Percentiles rank a stretch among this genome's conserved stretches.
phyloP scores from a whole-genome alignment of 2,329 filamentous ascomycete species.

The Didymella arachidicola region DNA sequence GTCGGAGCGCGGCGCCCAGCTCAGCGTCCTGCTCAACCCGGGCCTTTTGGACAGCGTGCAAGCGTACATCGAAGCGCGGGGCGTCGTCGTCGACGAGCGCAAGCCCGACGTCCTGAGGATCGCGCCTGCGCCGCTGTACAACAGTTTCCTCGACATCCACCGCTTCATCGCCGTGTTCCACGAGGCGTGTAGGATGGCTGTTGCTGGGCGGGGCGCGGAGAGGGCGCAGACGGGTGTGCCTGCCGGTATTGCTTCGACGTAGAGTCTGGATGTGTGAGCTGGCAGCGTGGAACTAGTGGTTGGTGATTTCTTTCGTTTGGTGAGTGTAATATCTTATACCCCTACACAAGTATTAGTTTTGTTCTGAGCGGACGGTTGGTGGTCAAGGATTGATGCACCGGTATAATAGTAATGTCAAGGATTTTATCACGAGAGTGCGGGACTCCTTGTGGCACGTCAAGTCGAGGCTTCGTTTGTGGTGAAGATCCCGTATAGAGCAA shows the following conservation, averaged over 20 bases:
- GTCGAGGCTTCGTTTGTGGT: too few relatives aligned
- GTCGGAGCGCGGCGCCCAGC: constrained; percentile 75
- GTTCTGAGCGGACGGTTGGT: too few relatives aligned
- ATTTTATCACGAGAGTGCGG: too few relatives aligned
- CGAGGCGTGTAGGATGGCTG: constrained; percentile 55
- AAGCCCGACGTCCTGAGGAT: constrained; percentile 86
- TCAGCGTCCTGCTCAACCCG: constrained; percentile 74
- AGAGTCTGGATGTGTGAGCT: too few relatives aligned
- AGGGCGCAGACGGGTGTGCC: constrained; percentile 9
- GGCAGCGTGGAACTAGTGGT: too few relatives aligned
- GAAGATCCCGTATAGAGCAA: too few relatives aligned
- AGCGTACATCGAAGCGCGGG: constrained; percentile 68
- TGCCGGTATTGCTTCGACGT: constrained; percentile 17
- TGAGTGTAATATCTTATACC: too few relatives aligned
- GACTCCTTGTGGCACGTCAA: too few relatives aligned
- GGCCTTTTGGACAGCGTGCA: constrained; percentile 76
- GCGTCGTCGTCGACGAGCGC: constrained; percentile 81
- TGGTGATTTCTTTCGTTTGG: too few relatives aligned
- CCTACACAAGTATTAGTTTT: too few relatives aligned
- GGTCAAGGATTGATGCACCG: too few relatives aligned
- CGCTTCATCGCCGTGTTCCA: constrained; percentile 57
- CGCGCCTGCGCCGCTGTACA: constrained; percentile 85
- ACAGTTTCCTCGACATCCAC: constrained; percentile 75
- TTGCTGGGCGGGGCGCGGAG: constrained; percentile 7
- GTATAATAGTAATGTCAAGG: too few relatives aligned